These are phyloP conservation scores for Zygosaccharomyces kombuchaensis DNA, from an alignment of 805 yeast species.

Conservation along the genomic window DNA sequence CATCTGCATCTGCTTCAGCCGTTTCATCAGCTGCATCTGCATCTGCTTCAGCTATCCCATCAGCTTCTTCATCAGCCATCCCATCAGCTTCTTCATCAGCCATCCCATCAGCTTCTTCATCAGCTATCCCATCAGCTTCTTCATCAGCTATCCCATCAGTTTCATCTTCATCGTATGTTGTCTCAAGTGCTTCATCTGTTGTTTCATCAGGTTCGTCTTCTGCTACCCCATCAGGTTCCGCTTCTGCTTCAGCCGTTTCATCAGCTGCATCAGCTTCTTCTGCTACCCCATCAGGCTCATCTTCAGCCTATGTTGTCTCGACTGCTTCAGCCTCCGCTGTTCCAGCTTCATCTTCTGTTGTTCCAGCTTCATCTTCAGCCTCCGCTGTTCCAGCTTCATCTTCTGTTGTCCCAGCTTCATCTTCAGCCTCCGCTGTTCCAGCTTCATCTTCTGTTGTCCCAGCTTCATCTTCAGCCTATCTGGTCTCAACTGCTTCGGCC, in stretches of 20 bases:
- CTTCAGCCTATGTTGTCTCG: too few species aligned
- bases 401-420: conserved; percentile 13
- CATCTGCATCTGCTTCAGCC: background rate
- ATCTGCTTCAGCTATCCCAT: too few species aligned
- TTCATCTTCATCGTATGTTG: conserved; percentile 13
- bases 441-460: too few species aligned
- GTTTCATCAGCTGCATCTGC: background rate
- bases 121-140: background rate
- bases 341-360: background rate
- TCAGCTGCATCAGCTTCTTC: background rate
- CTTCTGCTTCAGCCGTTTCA: background rate
- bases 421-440: conserved; percentile 16
- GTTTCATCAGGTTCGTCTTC: background rate
- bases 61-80: too few species aligned
- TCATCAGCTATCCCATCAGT: background rate
- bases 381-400: background rate
- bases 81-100: too few species aligned
- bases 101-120: background rate
- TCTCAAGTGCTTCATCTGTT: too few species aligned
- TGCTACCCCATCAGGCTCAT: too few species aligned
- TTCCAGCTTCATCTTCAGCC: background rate
- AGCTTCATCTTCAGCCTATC: background rate
- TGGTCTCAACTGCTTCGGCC: background rate
- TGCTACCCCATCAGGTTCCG: conserved; percentile 13
- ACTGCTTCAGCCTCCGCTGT: too few species aligned